Evolutionary conservation across 192 early-diverging fungal genomes (phyloP).

Genomic region (Rhizoclosmatium globosum): DNA sequence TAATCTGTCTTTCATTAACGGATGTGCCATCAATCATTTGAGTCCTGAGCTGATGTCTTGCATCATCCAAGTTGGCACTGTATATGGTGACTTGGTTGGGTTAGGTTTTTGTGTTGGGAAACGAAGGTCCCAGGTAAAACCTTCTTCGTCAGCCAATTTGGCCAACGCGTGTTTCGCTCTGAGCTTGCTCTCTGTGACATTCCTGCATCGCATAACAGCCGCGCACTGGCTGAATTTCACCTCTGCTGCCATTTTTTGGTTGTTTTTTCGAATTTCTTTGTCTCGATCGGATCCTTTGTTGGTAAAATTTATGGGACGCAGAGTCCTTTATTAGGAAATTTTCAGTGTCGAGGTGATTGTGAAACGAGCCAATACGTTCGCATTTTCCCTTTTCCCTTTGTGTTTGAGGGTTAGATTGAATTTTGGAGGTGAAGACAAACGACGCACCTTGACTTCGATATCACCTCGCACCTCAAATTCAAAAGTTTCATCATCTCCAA

Average conservation of each 20-base stretch:
- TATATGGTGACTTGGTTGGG: conserved; percentile 25
- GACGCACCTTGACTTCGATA: conserved; percentile 41
- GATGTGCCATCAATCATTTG: conserved; percentile 22
- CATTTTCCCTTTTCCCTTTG: conserved; percentile 50
- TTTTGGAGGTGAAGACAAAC: neutral
- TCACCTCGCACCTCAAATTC: conserved; percentile 47
- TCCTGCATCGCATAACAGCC: conserved; percentile 26
- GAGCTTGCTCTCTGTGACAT: conserved; percentile 32
- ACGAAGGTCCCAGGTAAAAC: neutral
- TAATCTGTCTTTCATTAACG: conserved; percentile 12
- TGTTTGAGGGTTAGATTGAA: neutral
- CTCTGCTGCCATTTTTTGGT: neutral
- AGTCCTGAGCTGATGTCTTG: conserved; percentile 14
- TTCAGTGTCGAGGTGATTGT: too few species aligned
- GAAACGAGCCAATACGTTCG: conserved; percentile 47
- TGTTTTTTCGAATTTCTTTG: neutral
- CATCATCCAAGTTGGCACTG: conserved; percentile 34
- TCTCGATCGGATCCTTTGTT: too few species aligned
- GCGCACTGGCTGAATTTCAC: conserved; percentile 12
- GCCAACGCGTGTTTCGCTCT: conserved; percentile 26
- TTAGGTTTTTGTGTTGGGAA: neutral
- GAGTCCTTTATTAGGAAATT: too few species aligned
- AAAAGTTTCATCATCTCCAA: conserved; percentile 33
- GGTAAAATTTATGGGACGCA: too few species aligned
- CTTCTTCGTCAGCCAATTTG: conserved; percentile 40